Conservation (phyloP, 2,329 filamentous ascomycete species). For the Penicillium vulpinum region DNA sequence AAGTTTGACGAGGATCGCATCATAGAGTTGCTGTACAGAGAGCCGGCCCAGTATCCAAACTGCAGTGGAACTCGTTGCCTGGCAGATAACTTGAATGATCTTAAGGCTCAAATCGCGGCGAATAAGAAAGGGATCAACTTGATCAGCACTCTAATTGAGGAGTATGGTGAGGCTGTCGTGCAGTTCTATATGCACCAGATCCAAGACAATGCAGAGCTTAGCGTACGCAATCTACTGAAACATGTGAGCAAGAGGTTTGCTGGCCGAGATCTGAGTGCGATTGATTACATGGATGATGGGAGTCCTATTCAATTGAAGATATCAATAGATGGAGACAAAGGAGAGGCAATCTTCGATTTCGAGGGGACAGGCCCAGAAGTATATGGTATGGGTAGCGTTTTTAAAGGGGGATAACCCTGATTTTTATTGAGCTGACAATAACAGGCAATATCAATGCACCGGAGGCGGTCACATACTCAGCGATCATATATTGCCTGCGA, state of each 20-base stretch:
- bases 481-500: constrained; percentile 78
- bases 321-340: constrained; percentile 66
- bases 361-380: constrained; percentile 74
- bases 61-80: constrained; percentile 75
- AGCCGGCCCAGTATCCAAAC: constrained; percentile 69
- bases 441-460: constrained; percentile 73
- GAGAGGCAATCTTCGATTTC: constrained; percentile 74
- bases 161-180: constrained; percentile 70
- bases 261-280: constrained; percentile 64
- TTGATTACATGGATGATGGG: constrained; percentile 82
- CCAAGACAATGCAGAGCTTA: constrained; percentile 72
- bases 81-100: constrained; percentile 76
- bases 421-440: background rate
- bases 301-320: constrained; percentile 73
- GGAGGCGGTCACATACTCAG: constrained; percentile 73
- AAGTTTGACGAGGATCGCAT: constrained; percentile 72
- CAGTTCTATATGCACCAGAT: constrained; percentile 78
- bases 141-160: constrained; percentile 68
- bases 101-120: constrained; percentile 79
- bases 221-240: constrained; percentile 69
- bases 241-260: constrained; percentile 62
- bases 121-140: constrained; percentile 79
- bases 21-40: constrained; percentile 64
- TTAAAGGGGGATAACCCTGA: background rate
- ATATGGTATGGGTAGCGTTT: constrained; percentile 14